phyloP scores from a whole-genome alignment of 2,329 filamentous ascomycete genomes.

The Aspergillus unguis region DNA sequence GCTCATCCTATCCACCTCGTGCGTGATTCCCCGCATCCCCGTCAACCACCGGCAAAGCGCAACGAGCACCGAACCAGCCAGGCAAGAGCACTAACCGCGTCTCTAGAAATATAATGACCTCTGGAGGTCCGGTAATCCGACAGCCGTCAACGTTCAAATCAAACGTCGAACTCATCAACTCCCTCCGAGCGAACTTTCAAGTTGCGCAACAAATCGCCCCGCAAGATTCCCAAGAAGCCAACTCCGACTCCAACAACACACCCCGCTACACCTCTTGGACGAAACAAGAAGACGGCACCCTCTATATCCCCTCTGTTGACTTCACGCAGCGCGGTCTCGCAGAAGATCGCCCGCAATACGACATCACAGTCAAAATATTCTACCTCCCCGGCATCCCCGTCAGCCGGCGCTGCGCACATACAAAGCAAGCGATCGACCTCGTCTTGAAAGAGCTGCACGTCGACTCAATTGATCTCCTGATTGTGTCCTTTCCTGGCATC shows the following conservation, averaged over 20 bases:
- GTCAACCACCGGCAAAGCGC: background rate
- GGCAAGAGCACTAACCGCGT: background rate
- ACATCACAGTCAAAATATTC: constrained; percentile 94
- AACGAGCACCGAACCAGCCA: background rate
- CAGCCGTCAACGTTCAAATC: constrained; percentile 75
- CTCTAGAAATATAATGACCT: constrained; percentile 77
- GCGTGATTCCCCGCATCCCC: constrained; percentile 36
- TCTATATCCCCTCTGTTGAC: constrained; percentile 77
- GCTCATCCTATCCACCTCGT: constrained; percentile 83
- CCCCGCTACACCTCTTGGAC: constrained; percentile 62
- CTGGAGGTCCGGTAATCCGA: constrained; percentile 75
- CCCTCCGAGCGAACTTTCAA: constrained; percentile 77
- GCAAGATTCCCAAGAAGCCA: constrained; percentile 7
- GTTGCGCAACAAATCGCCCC: constrained; percentile 62
- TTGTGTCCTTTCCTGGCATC: constrained; percentile 89
- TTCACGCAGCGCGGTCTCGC: constrained; percentile 67
- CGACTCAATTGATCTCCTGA: constrained; percentile 75
- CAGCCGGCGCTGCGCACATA: constrained; percentile 64
- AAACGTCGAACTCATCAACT: constrained; percentile 88
- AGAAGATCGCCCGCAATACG: constrained; percentile 81
- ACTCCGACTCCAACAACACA: constrained; percentile 18
- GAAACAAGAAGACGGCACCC: constrained; percentile 54
- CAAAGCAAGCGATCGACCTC: constrained; percentile 71
- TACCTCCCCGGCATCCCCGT: constrained; percentile 72
- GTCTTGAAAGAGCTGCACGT: constrained; percentile 78